These are phyloP conservation scores for Solanum etuberosum DNA, from an alignment of 257 asterid species.

Conservation along the genomic window DNA sequence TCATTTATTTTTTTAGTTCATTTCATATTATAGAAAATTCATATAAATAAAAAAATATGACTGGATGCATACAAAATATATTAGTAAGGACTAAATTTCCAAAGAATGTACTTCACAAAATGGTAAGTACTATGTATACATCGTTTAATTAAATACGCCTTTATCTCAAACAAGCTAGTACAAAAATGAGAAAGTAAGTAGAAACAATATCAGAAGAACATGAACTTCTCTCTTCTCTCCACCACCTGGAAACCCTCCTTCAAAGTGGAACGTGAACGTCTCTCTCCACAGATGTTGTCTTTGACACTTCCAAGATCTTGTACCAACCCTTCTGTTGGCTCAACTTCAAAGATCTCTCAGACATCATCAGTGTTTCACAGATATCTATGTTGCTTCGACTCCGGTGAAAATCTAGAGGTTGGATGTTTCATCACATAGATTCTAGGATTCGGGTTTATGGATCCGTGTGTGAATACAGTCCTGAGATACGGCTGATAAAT, in stretches of 20 bases:
- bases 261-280: neutral
- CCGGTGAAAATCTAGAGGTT: neutral
- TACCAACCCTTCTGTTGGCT: conserved; percentile 58
- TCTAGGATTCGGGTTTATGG: neutral
- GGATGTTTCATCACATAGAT: neutral
- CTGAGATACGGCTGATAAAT: neutral
- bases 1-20: too few species aligned
- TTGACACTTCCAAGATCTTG: conserved; percentile 70
- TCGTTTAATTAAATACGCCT: too few species aligned
- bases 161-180: neutral
- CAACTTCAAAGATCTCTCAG: conserved; percentile 70
- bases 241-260: too few species aligned
- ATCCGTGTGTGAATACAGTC: neutral
- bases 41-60: too few species aligned
- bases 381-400: conserved; percentile 5
- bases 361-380: conserved; percentile 59
- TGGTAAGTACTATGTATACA: too few species aligned
- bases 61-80: too few species aligned
- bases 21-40: too few species aligned
- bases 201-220: neutral
- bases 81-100: too few species aligned
- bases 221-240: too few species aligned
- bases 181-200: neutral
- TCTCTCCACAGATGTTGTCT: conserved; percentile 22
- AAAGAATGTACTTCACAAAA: too few species aligned